Evolutionary conservation across 805 yeast genomes (phyloP).

Genomic region (Candida patagonica): DNA sequence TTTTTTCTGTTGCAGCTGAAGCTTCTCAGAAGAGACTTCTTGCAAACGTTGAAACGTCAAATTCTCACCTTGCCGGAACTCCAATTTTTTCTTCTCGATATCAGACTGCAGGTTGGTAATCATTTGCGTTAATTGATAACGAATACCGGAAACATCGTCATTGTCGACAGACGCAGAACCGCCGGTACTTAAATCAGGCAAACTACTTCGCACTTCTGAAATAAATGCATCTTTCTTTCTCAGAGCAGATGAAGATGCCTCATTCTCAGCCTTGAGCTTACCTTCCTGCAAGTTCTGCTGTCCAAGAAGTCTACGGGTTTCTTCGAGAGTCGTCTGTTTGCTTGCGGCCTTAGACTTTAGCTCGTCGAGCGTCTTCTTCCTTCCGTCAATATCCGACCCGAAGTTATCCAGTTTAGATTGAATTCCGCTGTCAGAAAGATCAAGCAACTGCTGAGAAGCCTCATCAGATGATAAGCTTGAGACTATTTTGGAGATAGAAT

Average conservation of each 20-base stretch:
- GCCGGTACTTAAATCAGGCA: conserved; percentile 2
- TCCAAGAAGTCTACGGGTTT: conserved; percentile 29
- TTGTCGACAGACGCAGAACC: background rate
- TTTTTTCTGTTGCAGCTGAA: conserved; percentile 18
- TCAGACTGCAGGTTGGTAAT: background rate
- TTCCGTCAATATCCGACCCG: conserved; percentile 22
- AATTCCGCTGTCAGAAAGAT: conserved; percentile 37
- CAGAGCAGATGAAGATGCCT: conserved; percentile 12
- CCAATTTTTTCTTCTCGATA: conserved; percentile 7
- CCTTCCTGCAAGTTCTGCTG: conserved; percentile 44
- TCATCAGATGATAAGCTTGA: conserved; percentile 28
- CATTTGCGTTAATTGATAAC: background rate
- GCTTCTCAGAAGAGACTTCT: conserved; percentile 18
- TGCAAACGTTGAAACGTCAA: conserved; percentile 18
- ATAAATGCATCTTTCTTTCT: conserved; percentile 12
- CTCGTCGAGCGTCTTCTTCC: conserved; percentile 1
- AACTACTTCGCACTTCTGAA: background rate
- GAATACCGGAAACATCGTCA: conserved; percentile 1
- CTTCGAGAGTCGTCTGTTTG: conserved; percentile 20
- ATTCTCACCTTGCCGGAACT: conserved; percentile 27
- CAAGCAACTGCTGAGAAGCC: conserved; percentile 35
- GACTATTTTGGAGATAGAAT: conserved; percentile 13
- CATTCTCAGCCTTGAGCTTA: conserved; percentile 37
- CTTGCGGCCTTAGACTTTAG: conserved; percentile 6
- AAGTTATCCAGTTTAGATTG: conserved; percentile 35